Evolutionary conservation across 192 early-diverging fungal species (phyloP).

Genomic region (Piromyces sp.): DNA sequence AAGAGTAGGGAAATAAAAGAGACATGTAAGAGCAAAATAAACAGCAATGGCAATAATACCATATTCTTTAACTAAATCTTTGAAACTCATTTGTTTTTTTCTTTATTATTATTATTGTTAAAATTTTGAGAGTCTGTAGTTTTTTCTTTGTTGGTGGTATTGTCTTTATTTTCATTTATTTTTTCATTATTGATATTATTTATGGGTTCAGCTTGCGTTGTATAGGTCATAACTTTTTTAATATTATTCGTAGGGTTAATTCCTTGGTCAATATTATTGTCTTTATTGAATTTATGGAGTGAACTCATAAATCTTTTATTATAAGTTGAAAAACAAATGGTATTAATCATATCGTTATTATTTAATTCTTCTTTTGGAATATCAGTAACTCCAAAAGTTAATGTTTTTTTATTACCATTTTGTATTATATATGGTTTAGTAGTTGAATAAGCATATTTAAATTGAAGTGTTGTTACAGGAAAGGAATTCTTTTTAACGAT

Average conservation of each 20-base stretch:
- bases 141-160: neutral
- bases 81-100: too few species aligned
- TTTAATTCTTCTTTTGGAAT: too few species aligned
- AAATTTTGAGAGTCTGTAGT: too few species aligned
- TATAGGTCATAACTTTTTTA: neutral
- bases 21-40: neutral
- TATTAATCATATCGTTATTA: neutral
- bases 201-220: neutral
- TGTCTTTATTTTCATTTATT: neutral
- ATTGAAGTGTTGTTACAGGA: too few species aligned
- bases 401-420: too few species aligned
- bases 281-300: neutral
- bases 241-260: neutral
- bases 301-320: neutral
- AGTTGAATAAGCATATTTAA: neutral
- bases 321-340: neutral
- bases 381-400: too few species aligned
- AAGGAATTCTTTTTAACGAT: too few species aligned
- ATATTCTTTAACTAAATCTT: neutral
- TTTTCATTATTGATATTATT: neutral
- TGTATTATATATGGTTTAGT: too few species aligned
- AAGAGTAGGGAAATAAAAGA: neutral
- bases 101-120: too few species aligned
- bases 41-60: neutral
- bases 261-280: neutral